Evolutionary conservation across 305 asterid genomes (phyloP).

Genomic region (Ruellia speciosa): DNA sequence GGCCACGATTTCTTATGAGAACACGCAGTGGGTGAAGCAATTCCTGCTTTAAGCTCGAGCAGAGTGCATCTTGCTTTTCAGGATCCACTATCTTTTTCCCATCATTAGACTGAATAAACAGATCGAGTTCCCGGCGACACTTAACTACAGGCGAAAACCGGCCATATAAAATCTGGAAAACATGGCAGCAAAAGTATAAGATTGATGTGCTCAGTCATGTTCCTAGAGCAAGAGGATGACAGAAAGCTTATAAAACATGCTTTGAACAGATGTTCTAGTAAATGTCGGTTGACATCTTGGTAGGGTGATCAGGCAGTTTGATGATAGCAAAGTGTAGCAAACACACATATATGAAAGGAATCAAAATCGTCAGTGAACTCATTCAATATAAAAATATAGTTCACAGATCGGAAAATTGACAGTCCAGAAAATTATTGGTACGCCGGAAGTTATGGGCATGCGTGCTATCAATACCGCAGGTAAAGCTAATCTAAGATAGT

Average conservation of each 20-base stretch:
- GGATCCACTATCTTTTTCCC: conserved; percentile 79
- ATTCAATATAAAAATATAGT: too few species aligned
- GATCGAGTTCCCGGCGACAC: conserved; percentile 63
- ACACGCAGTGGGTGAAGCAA: conserved; percentile 84
- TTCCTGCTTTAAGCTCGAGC: conserved; percentile 59
- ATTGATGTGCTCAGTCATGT: background rate
- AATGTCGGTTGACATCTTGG: too few species aligned
- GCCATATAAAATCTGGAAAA: conserved; percentile 58
- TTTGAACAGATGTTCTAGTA: too few species aligned
- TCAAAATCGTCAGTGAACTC: background rate
- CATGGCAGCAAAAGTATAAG: conserved; percentile 16
- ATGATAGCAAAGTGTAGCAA: too few species aligned
- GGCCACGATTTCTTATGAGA: conserved; percentile 61
- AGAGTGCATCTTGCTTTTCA: conserved; percentile 56
- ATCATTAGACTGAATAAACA: conserved; percentile 55
- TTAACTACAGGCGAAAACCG: conserved; percentile 52
- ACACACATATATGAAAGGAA: background rate
- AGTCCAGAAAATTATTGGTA: background rate
- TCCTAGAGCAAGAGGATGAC: background rate
- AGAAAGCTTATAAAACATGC: too few species aligned
- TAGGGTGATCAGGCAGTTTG: too few species aligned
- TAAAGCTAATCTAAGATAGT: too few species aligned
- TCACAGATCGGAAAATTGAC: background rate
- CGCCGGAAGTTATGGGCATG: too few species aligned
- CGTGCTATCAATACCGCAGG: too few species aligned